A percentile compares a stretch with the other conserved stretches of the same genome.
phyloP scores from a whole-genome alignment of 176 grass and related monocot genomes.

The Calamus simplicifolius region DNA sequence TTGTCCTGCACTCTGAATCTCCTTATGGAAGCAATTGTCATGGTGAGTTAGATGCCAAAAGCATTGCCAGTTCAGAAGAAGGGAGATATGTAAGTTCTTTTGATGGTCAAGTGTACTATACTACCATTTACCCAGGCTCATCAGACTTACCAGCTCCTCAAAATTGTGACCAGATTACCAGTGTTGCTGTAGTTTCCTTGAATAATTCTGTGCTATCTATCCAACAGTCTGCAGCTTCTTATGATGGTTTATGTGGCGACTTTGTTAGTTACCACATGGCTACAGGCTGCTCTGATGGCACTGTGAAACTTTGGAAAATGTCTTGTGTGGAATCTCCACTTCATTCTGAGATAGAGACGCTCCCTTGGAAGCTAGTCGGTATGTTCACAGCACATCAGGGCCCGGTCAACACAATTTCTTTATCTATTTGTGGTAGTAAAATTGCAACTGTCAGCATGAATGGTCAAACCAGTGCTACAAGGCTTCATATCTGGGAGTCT shows the following conservation, averaged over 20 bases:
- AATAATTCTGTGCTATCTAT: constrained; percentile 40
- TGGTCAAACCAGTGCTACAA: constrained; percentile 27
- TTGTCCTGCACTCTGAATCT: constrained; percentile 42
- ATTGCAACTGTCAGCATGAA: constrained; percentile 53
- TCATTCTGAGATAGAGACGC: constrained; percentile 33
- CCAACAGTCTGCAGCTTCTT: constrained; percentile 39
- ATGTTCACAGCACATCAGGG: constrained; percentile 53
- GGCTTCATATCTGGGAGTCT: constrained; percentile 79
- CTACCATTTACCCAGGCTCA: constrained; percentile 37
- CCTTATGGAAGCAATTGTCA: constrained; percentile 21
- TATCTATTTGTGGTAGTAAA: constrained; percentile 61
- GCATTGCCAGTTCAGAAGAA: constrained; percentile 29
- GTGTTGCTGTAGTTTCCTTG: constrained; percentile 40
- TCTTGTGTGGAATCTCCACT: constrained; percentile 22
- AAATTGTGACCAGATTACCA: constrained; percentile 45
- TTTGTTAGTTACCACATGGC: constrained; percentile 59
- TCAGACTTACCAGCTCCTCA: constrained; percentile 40
- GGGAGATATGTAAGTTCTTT: constrained; percentile 40
- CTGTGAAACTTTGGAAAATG: constrained; percentile 72
- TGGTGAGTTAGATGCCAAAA: constrained; percentile 33
- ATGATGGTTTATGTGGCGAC: constrained; percentile 6
- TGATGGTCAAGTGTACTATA: constrained; percentile 39
- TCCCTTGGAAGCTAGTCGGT: constrained; percentile 66
- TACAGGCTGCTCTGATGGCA: constrained; percentile 74
- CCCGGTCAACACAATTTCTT: constrained; percentile 39